These are phyloP conservation scores for Arthrobotrys iridis DNA, from an alignment of 2,329 filamentous ascomycete genomes.

Conservation along the genomic window DNA sequence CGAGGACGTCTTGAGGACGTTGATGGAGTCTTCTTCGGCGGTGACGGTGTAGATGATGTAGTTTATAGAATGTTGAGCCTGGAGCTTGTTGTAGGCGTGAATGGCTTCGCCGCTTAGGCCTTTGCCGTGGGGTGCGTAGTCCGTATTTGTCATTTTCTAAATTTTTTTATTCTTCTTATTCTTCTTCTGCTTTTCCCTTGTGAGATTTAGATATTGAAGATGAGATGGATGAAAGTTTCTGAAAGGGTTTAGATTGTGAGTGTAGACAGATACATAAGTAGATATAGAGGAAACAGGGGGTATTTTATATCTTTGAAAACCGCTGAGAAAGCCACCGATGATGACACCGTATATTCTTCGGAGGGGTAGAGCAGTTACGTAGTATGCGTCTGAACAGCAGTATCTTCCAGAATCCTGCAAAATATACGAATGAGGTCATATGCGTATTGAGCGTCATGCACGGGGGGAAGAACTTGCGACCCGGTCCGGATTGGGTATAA, in stretches of 20 bases:
- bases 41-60: conserved; percentile 34
- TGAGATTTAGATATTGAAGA: no score
- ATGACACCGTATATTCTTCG: no score
- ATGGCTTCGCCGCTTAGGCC: conserved; percentile 15
- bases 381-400: no score
- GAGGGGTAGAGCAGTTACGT: no score
- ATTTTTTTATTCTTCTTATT: neutral
- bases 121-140: neutral
- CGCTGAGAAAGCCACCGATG: no score
- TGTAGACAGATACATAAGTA: no score
- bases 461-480: no score
- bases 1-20: conserved; percentile 1
- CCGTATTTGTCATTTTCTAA: neutral
- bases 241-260: no score
- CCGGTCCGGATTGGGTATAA: neutral
- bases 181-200: no score
- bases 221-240: no score
- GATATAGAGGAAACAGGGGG: no score
- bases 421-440: neutral
- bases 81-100: conserved; percentile 13
- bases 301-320: no score
- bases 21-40: neutral
- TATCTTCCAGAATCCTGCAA: neutral
- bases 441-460: neutral
- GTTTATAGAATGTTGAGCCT: neutral